A percentile compares a stretch with the other conserved stretches of the same genome.
phyloP scores from a whole-genome alignment of 306 rosid genomes.

The Gastrolobium bilobum region DNA sequence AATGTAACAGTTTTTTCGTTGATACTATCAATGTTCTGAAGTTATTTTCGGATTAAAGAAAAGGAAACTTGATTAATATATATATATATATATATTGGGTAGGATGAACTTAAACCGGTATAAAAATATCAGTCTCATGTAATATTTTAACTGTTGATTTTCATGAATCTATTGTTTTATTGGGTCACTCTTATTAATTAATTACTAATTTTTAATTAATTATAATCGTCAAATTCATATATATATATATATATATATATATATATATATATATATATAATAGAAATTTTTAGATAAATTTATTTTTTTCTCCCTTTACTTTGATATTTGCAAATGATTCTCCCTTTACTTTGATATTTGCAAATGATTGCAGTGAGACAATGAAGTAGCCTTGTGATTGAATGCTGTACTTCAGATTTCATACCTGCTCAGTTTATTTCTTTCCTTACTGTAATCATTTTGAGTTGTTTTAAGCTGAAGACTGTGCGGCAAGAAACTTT shows the following conservation, averaged over 20 bases:
- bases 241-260: no score
- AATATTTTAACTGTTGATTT: no score
- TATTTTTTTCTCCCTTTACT: background rate
- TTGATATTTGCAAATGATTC: background rate
- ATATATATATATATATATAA: no score
- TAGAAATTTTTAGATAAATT: background rate
- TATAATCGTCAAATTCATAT: no score
- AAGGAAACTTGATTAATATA: background rate
- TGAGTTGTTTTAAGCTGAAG: background rate
- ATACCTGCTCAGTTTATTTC: background rate
- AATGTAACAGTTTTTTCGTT: background rate
- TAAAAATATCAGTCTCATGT: no score
- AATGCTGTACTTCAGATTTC: background rate
- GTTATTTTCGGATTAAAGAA: background rate
- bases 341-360: background rate
- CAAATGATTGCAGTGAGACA: background rate
- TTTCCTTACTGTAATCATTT: background rate
- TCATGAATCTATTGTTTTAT: no score
- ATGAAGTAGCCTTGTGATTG: constrained; percentile 1
- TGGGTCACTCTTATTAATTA: no score
- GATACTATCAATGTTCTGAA: background rate
- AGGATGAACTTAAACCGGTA: no score
- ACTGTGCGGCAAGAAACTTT: background rate
- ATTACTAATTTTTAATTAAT: no score
- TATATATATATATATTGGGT: no score